phyloP scores from a whole-genome alignment of 2,329 filamentous ascomycete genomes.

The Xylariaceae sp. region DNA sequence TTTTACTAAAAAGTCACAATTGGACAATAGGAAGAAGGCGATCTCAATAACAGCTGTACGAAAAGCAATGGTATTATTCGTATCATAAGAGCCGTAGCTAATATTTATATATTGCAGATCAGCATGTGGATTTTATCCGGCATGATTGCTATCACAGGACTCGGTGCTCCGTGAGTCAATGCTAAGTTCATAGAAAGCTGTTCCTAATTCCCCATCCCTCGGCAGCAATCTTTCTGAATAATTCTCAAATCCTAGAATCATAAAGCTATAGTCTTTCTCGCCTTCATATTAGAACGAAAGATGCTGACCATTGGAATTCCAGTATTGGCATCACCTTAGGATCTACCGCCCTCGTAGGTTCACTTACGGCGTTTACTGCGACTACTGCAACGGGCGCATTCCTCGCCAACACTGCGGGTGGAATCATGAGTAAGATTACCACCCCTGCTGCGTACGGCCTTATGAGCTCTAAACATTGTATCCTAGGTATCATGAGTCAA shows the following conservation, averaged over 20 bases:
- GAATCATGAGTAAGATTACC: neutral
- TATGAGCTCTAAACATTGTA: neutral
- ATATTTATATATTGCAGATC: neutral
- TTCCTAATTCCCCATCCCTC: no score
- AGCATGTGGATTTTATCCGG: conserved; percentile 1
- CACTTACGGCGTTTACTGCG: neutral
- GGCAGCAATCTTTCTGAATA: no score
- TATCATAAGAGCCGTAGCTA: neutral
- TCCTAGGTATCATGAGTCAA: neutral
- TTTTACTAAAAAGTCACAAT: neutral
- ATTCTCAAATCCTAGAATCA: no score
- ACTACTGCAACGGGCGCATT: neutral
- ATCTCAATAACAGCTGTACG: conserved; percentile 1
- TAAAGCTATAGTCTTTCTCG: no score
- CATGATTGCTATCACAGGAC: neutral
- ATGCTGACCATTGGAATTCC: no score
- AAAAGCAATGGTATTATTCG: neutral
- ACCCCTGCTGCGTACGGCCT: neutral
- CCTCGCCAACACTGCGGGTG: neutral
- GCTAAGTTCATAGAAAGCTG: no score
- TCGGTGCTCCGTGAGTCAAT: neutral
- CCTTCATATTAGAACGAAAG: no score
- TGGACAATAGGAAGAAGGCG: neutral
- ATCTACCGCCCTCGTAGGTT: neutral
- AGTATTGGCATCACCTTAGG: neutral